Evolutionary conservation across 768 basidiomycete species (phyloP), one percentile per base, ranked within the genome.

Genomic region (Lactarius tabidus): DNA sequence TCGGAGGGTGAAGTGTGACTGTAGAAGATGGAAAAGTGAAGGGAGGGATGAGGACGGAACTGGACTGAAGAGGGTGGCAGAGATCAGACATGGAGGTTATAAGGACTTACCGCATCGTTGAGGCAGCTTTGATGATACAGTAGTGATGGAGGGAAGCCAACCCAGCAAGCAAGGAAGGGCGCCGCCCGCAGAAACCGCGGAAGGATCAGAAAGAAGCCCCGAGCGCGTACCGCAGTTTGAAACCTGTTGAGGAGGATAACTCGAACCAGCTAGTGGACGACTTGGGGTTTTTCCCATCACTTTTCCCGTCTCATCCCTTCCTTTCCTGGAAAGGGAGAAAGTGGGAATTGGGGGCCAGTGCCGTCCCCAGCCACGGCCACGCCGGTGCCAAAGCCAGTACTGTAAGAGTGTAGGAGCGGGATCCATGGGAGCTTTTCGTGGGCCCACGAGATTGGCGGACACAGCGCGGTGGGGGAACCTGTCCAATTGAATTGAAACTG

Each of bases 61-160:
- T 48, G 45, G 43, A 39, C 43, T 48, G 29, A 57, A 57, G 56
- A 58, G 33, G 38, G 55, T 57, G 23, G 51, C 59, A 45, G 59
- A 57, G 54, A 45, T 57, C 41, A 61, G 59, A 52, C 48, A 14
- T 57, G 45, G 66, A 57, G 61, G 62, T 60, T 67, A 63, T 69
- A 69, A 69, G 61, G 68, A 64, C 68, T 53, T 64, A 67, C 68
- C 60, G 56, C 68, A 69, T 69, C 55, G 59, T 57, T 60, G 66
- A 62, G 61, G 64, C 38, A 23, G 59, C 55, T 67, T 54, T 69
- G 62, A 60, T n/a, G n/a, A n/a, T n/a, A n/a, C n/a, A n/a, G n/a
- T 68, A 62, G 65, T 62, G 59, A 63, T 57, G 64, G 68, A 63
- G 57, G 65, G 67, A 66, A 67, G 60, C 64, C 64, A 59, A 66